Percentiles rank a stretch among this genome's conserved stretches.
Conservation (phyloP, 305 asterid species). For the Solanum hybrid region DNA sequence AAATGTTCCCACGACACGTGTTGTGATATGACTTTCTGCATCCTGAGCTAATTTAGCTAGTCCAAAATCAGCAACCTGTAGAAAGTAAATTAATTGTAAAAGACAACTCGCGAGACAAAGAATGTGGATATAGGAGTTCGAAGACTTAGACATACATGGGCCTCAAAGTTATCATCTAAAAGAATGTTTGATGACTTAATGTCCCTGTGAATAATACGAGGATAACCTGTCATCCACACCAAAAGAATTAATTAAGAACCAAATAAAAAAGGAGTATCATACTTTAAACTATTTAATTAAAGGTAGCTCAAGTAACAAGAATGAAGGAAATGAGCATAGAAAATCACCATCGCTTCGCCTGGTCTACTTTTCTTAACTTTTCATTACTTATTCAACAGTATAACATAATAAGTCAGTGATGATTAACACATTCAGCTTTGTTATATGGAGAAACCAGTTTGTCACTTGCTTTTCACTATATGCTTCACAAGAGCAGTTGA, state of each 20-base stretch:
- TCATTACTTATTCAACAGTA: neutral
- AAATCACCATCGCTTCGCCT: neutral
- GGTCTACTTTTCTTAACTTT: neutral
- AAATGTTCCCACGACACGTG: conserved; percentile 92
- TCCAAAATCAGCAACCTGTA: conserved; percentile 91
- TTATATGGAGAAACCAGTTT: neutral
- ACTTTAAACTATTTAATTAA: neutral
- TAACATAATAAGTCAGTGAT: neutral
- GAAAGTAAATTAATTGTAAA: neutral
- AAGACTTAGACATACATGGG: conserved; percentile 46
- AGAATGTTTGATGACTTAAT: conserved; percentile 94
- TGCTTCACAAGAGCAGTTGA: neutral
- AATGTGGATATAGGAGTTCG: neutral
- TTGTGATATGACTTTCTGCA: conserved; percentile 64
- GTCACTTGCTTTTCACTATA: neutral
- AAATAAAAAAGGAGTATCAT: neutral
- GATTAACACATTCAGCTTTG: neutral
- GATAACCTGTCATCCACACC: conserved; percentile 51
- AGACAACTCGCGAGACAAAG: neutral
- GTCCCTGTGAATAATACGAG: conserved; percentile 94
- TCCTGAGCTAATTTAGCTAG: conserved; percentile 82
- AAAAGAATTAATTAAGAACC: neutral
- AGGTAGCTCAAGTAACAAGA: neutral
- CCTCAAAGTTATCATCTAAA: conserved; percentile 74
- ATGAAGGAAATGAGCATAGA: conserved; percentile 19